Evolutionary conservation across 768 basidiomycete species (phyloP), one percentile per base, ranked within the genome.

Genomic region (Naganishia kalamii): DNA sequence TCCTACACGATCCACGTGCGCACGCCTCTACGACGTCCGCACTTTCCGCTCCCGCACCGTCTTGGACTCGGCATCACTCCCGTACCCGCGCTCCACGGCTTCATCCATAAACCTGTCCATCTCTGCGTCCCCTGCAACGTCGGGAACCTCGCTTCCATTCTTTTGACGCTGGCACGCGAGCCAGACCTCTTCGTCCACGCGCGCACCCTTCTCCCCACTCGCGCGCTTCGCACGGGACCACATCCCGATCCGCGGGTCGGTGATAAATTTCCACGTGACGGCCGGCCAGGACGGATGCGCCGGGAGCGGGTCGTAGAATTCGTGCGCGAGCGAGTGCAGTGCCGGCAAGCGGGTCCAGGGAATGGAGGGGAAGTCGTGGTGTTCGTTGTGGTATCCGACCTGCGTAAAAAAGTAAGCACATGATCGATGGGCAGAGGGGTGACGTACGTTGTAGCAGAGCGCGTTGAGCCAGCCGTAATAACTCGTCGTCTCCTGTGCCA

Each of bases 331-430:
- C 1, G 83, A 82, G 32, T 87, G 86, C 23, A 99, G 85, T 5
- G 84, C 84, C 1, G 92, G 90, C 0, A 98, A 83, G 25, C 89
- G 86, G 19, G 93, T 97, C 96, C 96, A 99, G 0, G 96, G 84
- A 0, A 99, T 79, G 13, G 92, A 92, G 8, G 96, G 93, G 79
- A 99, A 98, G 79, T 99, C 96, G 79, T 99, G 96, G 79, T 99
- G 96, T 73, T 98, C 96, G 78, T 99, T 97, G 77, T 99, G 96
- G 75, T 97, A 98, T 41, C 96, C 96, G 70, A 97, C 90, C 48
- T 90, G 92, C 13, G 8, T 69, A 49, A 65, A 62, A 67, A 64
- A 23, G 48, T 50, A 33, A 62, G 29, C 37, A 23, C 13, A 40
- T 11, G 37, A 8, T 8, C 10, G 46, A 21, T 47, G n/a, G 46